Evolutionary conservation across 2,329 filamentous ascomycete species (phyloP).

Genomic region (Dactylellina drechsleri): DNA sequence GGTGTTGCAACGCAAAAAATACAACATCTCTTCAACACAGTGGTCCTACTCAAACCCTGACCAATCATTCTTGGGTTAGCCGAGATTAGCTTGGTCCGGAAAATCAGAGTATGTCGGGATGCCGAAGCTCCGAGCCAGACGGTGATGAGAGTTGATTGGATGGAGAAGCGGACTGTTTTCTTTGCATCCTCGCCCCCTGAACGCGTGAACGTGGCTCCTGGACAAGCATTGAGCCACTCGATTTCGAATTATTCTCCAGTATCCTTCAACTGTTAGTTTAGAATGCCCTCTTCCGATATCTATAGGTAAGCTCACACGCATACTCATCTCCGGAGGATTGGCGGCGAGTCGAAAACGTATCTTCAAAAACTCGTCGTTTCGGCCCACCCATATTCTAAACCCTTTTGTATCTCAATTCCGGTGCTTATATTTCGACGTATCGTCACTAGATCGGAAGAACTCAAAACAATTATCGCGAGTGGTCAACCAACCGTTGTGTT

Average conservation of each 20-base stretch:
- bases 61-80: too few species aligned
- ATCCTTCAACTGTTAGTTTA: not conserved
- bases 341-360: not conserved
- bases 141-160: too few species aligned
- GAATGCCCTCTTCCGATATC: slow-evolving; percentile 1
- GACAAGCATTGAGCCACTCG: not conserved
- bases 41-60: too few species aligned
- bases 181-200: too few species aligned
- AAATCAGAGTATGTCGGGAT: too few species aligned
- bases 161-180: too few species aligned
- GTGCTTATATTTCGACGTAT: not conserved
- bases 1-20: slow-evolving; percentile 22
- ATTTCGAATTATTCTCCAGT: not conserved
- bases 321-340: not conserved
- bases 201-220: not conserved
- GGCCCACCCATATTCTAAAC: too few species aligned
- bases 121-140: too few species aligned
- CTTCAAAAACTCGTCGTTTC: too few species aligned
- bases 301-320: not conserved
- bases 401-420: not conserved
- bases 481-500: slow-evolving; percentile 20
- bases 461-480: not conserved
- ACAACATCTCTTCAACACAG: not conserved
- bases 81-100: too few species aligned
- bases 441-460: not conserved